Base-by-base conservation (phyloP, 352 stramenopile species). In the Elongisporangium undulatum region DNA sequence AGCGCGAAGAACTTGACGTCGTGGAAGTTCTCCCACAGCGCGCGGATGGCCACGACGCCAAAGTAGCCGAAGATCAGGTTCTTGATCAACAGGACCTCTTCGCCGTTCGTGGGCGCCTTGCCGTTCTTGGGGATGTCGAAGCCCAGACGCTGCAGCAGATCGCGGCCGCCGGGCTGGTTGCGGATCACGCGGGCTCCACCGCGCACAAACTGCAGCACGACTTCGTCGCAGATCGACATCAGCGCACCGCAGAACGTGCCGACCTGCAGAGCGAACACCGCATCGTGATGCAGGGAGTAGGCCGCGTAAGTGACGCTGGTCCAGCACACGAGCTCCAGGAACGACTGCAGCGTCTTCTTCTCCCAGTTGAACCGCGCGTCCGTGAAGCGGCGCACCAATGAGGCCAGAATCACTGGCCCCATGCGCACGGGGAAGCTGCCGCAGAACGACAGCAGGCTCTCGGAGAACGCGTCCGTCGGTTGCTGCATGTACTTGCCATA, bases 291-390 rank as follows among this genome's bases (percentile, higher is more conserved):
- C 13, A 92, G 63, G 58, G 73, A 87, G 54, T 82, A 87, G 24
- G 80, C 71, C 5, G 74, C 82, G 61, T 69, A 77, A 59, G 79
- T 90, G 53, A 92, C 81, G 66, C 80, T 91, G 21, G 49, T 64
- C 82, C 82, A 94, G 64, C 82, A 85, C 13, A 77, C 67, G 9
- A 92, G 57, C 58, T 94, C 84, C n/a, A 94, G 52, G 55, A 94
- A 94, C 17, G 82, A 92, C 66, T 90, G 84, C 61, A 94, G 65
- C 49, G 84, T 94, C 69, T 94, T 91, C 16, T 71, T 92, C 39
- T 74, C 61, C 85, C 85, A 94, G 61, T 94, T 92, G 58, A 91
- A 89, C 54, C 81, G 74, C 45, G 59, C 76, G 53, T 90, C 75
- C 19, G 84, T 94, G 66, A 91, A 90, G 5, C 82, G 68, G 29